Evolutionary conservation across 2,329 filamentous ascomycete species (phyloP), one percentile per base, ranked within the genome.

Genomic region (Didymosphaeria variabile): DNA sequence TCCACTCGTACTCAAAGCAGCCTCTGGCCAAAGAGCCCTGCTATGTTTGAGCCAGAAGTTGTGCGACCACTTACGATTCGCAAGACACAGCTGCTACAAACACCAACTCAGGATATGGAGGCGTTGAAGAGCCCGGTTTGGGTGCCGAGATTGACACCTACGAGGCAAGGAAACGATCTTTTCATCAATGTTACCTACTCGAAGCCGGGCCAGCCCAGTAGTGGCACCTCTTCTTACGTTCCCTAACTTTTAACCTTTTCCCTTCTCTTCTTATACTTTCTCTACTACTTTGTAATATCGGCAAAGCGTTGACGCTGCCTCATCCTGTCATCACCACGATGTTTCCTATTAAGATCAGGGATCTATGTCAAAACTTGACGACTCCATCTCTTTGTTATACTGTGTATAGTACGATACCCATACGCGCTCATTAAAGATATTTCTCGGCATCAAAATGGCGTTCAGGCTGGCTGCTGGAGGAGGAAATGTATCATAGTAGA

Each of bases 71-170:
- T 77, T 23, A 74, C 72, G 29, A 70, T 76, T 38, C 60, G 68
- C 7, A 55, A 64, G 21, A 64, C 45, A 36, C 46, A 58, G 36
- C 32, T 45, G n/a, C 59, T 63, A 12, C 61, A 59, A 21, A 44
- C 44, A 6, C 55, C 62, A 15, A 32, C 56, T 19, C 65, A 63
- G 6, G 69, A 69, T 23, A 62, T 65, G 59, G 60, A 69, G 3
- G 67, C 66, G 13, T 56, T 78, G 38, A 75, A 72, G 56, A 79
- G 76, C 58, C 87, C 87, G 0, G 83, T 83, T 1, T 90, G 88
- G 87, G 81, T 88, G 66, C 89, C 89, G 3, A 85, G 84, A 66
- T 70, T 92, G 68, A 92, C 90, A 49, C 90, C 90, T 2, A 88
- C 87, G 59, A 80, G 88, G 62, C 83, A 87, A 52, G 90, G 90